These are phyloP conservation scores for Euphorbia tirucalli DNA, from an alignment of 345 rosid genomes.

Conservation along the genomic window DNA sequence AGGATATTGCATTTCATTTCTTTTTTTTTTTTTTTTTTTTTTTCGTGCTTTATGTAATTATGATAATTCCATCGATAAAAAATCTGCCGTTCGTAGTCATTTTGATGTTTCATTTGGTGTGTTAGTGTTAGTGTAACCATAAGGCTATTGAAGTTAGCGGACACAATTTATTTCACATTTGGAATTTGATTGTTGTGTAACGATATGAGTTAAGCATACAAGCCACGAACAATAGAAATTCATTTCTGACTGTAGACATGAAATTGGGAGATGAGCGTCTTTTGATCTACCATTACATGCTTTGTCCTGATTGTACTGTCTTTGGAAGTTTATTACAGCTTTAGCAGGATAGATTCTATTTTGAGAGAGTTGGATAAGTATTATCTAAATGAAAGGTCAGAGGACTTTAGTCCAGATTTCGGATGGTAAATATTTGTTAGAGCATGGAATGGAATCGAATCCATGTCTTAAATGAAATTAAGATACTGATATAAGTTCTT, in stretches of 20 bases:
- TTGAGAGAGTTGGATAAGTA: neutral
- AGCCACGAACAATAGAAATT: neutral
- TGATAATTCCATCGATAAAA: neutral
- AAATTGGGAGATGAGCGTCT: neutral
- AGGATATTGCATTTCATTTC: conserved; percentile 5
- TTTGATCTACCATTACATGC: neutral
- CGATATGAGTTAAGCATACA: neutral
- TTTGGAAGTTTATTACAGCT: neutral
- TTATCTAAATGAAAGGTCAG: neutral
- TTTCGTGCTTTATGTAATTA: neutral
- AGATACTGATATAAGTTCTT: neutral
- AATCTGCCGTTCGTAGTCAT: neutral
- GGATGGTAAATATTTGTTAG: neutral
- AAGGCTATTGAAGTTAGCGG: too few species aligned
- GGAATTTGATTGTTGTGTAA: neutral
- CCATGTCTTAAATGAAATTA: neutral
- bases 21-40: neutral
- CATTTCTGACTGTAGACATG: neutral
- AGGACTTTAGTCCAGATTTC: neutral
- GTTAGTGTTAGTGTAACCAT: neutral
- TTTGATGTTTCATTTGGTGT: neutral
- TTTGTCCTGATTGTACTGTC: neutral
- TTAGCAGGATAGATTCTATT: neutral
- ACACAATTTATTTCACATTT: neutral
- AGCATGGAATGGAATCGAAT: neutral